Base-by-base conservation (phyloP, 208 protist genomes). In the Trypanosomatidae sp. region DNA sequence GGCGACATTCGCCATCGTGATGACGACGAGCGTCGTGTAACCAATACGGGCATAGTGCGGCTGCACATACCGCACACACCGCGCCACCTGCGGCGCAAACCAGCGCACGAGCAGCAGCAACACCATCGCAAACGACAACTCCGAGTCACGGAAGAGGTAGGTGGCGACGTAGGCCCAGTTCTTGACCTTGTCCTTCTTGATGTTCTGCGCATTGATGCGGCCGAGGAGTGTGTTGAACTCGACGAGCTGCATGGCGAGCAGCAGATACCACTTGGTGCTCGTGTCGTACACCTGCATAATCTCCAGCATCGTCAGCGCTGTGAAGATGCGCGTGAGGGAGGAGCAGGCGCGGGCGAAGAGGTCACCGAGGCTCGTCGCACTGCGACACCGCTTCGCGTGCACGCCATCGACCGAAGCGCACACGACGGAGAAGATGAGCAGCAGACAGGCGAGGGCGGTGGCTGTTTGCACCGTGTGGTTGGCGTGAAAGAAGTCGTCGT, bases 201-300 rank as follows among this genome's bases (percentile, higher is more conserved):
- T 55, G 45, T 88, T 86, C 32, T 70, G 62, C 8, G 80, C 80
- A 62, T 83, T 88, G 38, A 90, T 86, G 38, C 81, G 75, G 41
- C 76, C 73, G 3, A 90, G 70, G 23, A 90, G 66, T 15, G 76
- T 86, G 58, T 87, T 86, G 42, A 93, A 73, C 51, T 88, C 77
- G 20, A 89, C 66, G 6, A 93, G 60, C 51, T 89, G 79, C 46
- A 88, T 41, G 7, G 66, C 50, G 33, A 89, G 56, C 30, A 89
- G 45, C 1, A 83, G 52, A 45, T 89, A 88, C 80, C 84, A 93
- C 53, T 84, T 64, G 30, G 64, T 74, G 23, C 47, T 37, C 21
- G 75, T 61, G 33, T 82, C 53, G 21, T 65, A 40, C 11, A 93
- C 65, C 37, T 66, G 54, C 27, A 89, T 71, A 19, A 87, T 66